phyloP scores from a whole-genome alignment of 2,329 filamentous ascomycete genomes.

The Penicillium sp. region DNA sequence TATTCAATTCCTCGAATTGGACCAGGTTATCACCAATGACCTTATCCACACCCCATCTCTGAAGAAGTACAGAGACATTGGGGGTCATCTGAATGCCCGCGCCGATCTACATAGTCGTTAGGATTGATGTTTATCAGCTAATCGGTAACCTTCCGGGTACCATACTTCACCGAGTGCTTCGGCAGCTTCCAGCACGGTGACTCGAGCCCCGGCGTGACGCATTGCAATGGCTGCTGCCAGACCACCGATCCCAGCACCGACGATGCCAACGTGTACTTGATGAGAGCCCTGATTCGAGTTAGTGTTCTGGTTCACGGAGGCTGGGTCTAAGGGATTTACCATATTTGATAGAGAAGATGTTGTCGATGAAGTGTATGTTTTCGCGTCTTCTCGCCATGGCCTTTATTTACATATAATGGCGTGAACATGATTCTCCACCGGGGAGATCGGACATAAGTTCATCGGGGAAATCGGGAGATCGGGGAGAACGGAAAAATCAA shows the following conservation, averaged over 20 bases:
- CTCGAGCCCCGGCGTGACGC: conserved; percentile 37
- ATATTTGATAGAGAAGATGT: background rate
- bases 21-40: conserved; percentile 44
- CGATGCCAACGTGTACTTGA: conserved; percentile 22
- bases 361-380: background rate
- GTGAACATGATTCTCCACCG: background rate
- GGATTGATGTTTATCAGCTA: background rate
- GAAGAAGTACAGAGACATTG: conserved; percentile 41
- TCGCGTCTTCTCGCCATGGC: background rate
- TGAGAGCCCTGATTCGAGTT: background rate
- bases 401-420: background rate
- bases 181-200: conserved; percentile 45
- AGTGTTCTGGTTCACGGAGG: background rate
- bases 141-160: background rate
- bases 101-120: conserved; percentile 26
- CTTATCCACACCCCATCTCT: conserved; percentile 41
- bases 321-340: background rate
- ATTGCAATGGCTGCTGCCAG: conserved; percentile 46
- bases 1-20: conserved; percentile 40
- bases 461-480: background rate
- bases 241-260: conserved; percentile 45
- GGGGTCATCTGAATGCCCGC: conserved; percentile 43
- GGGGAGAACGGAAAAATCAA: background rate
- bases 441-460: background rate
- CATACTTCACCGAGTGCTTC: conserved; percentile 42